Base-by-base conservation (phyloP, 257 asterid genomes). In the Gentiana macrophylla region DNA sequence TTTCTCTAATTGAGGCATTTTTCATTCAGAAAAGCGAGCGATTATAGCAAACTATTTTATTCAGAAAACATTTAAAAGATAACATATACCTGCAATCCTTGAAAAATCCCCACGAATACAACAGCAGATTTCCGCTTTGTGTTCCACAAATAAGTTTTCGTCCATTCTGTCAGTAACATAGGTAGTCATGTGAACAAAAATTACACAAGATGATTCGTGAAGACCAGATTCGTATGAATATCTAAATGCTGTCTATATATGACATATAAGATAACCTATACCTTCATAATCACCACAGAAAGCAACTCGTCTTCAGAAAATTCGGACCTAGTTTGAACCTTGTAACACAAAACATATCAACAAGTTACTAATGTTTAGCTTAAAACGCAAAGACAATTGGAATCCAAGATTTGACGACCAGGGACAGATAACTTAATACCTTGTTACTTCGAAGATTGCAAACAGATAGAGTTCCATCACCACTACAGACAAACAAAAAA, bases 21-120 rank as follows among this genome's bases (percentile, higher is more conserved):
- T 5, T 41, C 9, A 41, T 41, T 41, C 46, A 41, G 46, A 36
- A 43, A 24, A 32, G 4, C 34, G 5, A 32, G 6, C 46, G 10
- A 10, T 55, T 5, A 5, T 38, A 11, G 32, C 46, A 44, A 8
- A 24, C 24, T 0, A 10, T 41, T 32, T 8, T 12, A 43, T 24
- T 5, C 46, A 57, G 5, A 7, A 7, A 32, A 34, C 12, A 51
- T 35, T 33, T 12, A 24, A 11, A 15, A 6, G 32, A 45, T 32
- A 35, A n/a, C 2, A 0, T 35, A 8, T 71, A 82, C 98, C 96
- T 90, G 88, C 96, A 87, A 71, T 91, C 96, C 77, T 84, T 91
- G 78, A 91, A 91, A 75, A 82, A 91, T n/a, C 96, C 96, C 98
- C 96, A 91, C 0, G 96, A 87, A 69, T 87, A 91, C 79, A 91